Evolutionary conservation across 2,329 filamentous ascomycete genomes (phyloP).

Genomic region (Exserohilum rostratum): DNA sequence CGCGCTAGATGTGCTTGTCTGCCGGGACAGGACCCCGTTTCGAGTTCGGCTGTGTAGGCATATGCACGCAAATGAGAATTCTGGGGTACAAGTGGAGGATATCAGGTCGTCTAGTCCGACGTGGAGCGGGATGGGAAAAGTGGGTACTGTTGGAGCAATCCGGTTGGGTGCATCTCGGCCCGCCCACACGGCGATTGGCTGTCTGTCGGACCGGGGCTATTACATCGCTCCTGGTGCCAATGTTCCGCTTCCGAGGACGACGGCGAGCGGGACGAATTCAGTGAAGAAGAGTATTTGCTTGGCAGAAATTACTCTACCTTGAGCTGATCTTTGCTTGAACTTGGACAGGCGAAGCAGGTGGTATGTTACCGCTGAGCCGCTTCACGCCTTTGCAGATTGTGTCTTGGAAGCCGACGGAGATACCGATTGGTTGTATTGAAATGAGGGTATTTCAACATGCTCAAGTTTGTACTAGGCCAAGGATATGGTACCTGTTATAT

Average conservation of each 20-base stretch:
- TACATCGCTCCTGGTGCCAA: neutral
- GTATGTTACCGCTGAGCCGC: neutral
- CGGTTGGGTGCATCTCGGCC: constrained; percentile 26
- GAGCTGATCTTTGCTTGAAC: neutral
- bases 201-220: constrained; percentile 20
- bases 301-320: neutral
- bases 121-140: constrained; percentile 4
- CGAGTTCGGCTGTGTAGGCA: neutral
- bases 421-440: no score
- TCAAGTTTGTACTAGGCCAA: neutral
- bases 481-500: neutral
- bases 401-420: neutral
- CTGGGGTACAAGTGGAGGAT: constrained; percentile 16
- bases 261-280: neutral
- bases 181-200: constrained; percentile 14
- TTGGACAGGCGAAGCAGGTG: neutral
- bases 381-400: neutral
- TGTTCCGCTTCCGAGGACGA: neutral
- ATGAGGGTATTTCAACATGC: neutral
- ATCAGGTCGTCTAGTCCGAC: constrained; percentile 2
- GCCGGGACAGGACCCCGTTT: constrained; percentile 18
- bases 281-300: neutral
- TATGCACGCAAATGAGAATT: constrained; percentile 6
- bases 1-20: constrained; percentile 8
- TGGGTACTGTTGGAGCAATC: neutral